Conservation (phyloP, 2,329 filamentous ascomycete species). For the Seiridium unicorne region DNA sequence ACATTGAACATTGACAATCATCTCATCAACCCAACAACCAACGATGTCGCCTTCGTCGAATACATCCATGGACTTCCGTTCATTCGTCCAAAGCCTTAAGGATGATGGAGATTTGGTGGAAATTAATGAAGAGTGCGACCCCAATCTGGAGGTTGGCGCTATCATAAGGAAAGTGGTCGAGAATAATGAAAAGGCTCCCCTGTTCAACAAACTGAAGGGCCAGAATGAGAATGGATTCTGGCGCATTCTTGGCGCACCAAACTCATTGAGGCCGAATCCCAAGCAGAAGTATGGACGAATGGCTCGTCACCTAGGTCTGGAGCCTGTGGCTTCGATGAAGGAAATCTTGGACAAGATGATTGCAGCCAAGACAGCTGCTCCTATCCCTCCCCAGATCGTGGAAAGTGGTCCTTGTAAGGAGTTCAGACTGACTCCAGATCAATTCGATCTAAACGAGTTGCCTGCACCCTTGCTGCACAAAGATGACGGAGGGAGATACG, state of each 20-base stretch:
- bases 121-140: slow-evolving; percentile 40
- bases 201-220: slow-evolving; percentile 52
- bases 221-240: slow-evolving; percentile 41
- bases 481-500: slow-evolving; percentile 46
- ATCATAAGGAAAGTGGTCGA: slow-evolving; percentile 46
- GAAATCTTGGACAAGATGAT: slow-evolving; percentile 42
- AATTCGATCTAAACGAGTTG: slow-evolving; percentile 41
- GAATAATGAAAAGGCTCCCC: slow-evolving; percentile 42
- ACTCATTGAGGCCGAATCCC: slow-evolving; percentile 29
- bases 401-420: slow-evolving; percentile 41
- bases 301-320: slow-evolving; percentile 38
- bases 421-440: slow-evolving; percentile 30
- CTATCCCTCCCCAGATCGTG: slow-evolving; percentile 30
- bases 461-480: slow-evolving; percentile 42
- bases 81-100: slow-evolving; percentile 41
- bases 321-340: slow-evolving; percentile 31
- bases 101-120: slow-evolving; percentile 42
- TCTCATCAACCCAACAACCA: too few relatives aligned
- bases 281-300: slow-evolving; percentile 37
- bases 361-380: slow-evolving; percentile 27
- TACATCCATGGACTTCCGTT: slow-evolving; percentile 31
- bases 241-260: slow-evolving; percentile 45
- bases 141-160: slow-evolving; percentile 43
- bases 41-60: neutral
- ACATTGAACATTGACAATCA: too few relatives aligned